These are phyloP conservation scores for Leucosporidium scottii DNA, from an alignment of 768 basidiomycete species.

Conservation along the genomic window DNA sequence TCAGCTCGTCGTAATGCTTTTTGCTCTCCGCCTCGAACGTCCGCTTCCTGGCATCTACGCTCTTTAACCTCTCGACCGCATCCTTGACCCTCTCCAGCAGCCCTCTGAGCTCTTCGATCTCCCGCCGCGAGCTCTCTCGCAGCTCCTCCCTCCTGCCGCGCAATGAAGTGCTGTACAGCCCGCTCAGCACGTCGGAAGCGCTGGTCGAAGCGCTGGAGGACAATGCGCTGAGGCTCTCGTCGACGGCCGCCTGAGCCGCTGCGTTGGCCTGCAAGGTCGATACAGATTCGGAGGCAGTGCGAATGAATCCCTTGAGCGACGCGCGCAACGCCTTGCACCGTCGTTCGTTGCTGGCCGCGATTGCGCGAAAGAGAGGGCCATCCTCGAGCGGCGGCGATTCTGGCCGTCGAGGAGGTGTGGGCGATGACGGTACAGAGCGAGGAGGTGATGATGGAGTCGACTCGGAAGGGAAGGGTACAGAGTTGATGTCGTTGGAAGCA, in stretches of 20 bases:
- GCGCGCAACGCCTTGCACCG: slow-evolving; percentile 15
- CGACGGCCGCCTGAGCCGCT: slow-evolving; percentile 18
- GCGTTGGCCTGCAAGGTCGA: slow-evolving; percentile 2
- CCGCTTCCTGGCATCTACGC: slow-evolving; percentile 26
- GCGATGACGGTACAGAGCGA: neutral
- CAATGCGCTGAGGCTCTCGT: slow-evolving; percentile 27
- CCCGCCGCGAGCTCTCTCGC: neutral
- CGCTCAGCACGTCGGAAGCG: slow-evolving; percentile 13
- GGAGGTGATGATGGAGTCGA: too few species aligned
- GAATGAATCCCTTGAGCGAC: slow-evolving; percentile 25
- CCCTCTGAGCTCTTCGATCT: slow-evolving; percentile 15
- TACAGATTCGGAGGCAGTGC: slow-evolving; percentile 8
- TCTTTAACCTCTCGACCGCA: slow-evolving; percentile 27
- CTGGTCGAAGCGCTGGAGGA: neutral
- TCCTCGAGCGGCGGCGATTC: neutral
- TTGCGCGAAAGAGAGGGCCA: slow-evolving; percentile 31
- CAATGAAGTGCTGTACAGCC: slow-evolving; percentile 12
- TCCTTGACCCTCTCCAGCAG: slow-evolving; percentile 19
- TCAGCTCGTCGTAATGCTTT: slow-evolving; percentile 30
- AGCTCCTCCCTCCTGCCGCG: slow-evolving; percentile 3
- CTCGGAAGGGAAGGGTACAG: neutral
- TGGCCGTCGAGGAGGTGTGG: neutral
- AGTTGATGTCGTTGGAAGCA: neutral
- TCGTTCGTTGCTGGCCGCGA: slow-evolving; percentile 18
- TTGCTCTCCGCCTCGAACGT: slow-evolving; percentile 31